Base-by-base conservation (phyloP, 805 yeast genomes). In the Candida palmyrensis region DNA sequence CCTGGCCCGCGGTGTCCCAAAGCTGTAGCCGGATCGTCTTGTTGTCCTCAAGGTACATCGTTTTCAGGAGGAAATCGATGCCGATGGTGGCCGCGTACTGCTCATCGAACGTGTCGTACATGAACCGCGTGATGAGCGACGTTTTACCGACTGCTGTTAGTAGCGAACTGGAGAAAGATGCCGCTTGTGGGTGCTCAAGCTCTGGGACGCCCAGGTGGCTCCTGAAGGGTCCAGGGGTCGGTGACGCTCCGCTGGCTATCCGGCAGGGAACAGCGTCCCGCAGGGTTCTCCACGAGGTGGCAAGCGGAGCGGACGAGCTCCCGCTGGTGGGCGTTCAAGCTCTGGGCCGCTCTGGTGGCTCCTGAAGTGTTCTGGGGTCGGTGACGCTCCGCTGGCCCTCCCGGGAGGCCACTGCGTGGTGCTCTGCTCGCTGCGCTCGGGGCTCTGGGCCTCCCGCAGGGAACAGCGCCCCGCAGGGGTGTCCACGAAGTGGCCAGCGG, bases 1-100 rank as follows among this genome's bases (percentile, higher is more conserved):
- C 98, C 61, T 89, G 97, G 11, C 97, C 96, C 1, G 96, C 96
- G 3, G 97, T 89, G 56, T 89, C 97, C 97, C 98, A 92, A 38
- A 92, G 66, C 62, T 92, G 98, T 42, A 92, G 71, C 49, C 98
- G 73, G 25, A 92, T 85, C 3, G 98, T 92, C 45, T 90, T 63
- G 42, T 64, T 88, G 58, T 92, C 97, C 45, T 94, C 96, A 31
- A 92, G 67, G 57, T 92, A 92, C 94, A 87, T 86, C 4, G 96
- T 88, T 52, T 85, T 90, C 25, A 95, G 84, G 44, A 92, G 73
- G 53, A 92, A 92, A 56, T 92, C 97, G 41, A 92, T 92, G 17
- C 98, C 98, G 35, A 92, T 88, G 1, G 98, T 90, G 12, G 98
- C 97, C 0, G 87, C 87, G 55, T 92, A 92, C 54, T 89, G 95